Conservation (phyloP, 495 filamentous ascomycete genomes). For the Xylaria acuta region DNA sequence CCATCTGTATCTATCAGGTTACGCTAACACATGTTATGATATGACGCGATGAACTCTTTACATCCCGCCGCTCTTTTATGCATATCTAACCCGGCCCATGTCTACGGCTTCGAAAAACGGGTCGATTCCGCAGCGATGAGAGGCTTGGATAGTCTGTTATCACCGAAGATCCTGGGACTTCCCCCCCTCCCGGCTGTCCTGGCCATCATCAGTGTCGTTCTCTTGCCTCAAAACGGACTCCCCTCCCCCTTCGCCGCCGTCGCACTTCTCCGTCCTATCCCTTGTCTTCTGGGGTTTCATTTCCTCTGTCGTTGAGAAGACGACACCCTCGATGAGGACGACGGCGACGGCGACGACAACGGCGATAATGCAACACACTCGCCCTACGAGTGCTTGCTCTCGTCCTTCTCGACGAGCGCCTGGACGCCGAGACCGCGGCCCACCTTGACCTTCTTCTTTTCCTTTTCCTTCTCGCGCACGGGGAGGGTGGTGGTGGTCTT, state of each 20-base stretch:
- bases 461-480: slow-evolving; percentile 37
- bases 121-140: no score
- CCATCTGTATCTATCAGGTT: neutral
- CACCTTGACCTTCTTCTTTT: slow-evolving; percentile 69
- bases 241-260: neutral
- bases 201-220: neutral
- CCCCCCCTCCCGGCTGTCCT: neutral
- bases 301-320: neutral
- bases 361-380: neutral
- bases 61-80: neutral
- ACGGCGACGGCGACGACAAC: neutral
- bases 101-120: neutral
- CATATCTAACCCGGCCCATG: neutral
- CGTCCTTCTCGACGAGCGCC: slow-evolving; percentile 84
- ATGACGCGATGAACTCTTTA: neutral
- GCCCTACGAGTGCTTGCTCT: slow-evolving; percentile 54
- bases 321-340: no score
- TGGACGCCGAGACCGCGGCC: slow-evolving; percentile 81
- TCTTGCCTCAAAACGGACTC: neutral
- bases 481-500: no score
- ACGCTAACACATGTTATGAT: neutral
- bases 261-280: neutral
- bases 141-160: neutral
- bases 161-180: neutral
- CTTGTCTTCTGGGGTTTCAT: neutral